Evolutionary conservation across 495 filamentous ascomycete species (phyloP).

Genomic region (Aspergillus ostianus): DNA sequence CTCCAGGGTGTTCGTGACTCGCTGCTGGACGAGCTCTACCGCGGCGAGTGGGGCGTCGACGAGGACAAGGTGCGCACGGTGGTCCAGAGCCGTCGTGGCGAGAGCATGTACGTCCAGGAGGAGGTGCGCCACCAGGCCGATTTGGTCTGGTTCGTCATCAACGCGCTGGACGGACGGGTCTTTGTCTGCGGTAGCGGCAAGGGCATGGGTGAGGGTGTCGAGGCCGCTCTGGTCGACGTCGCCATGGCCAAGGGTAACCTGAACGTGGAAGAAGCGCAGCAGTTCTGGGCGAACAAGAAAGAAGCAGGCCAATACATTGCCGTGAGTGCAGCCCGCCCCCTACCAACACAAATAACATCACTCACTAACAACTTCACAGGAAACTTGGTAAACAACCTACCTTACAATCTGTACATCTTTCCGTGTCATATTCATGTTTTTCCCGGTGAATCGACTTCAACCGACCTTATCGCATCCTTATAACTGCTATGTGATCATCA

Average conservation of each 20-base stretch:
- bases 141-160: constrained; percentile 95
- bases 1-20: constrained; percentile 95
- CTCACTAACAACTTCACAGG: constrained; percentile 23
- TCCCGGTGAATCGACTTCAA: neutral
- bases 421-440: neutral
- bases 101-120: constrained; percentile 82
- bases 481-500: neutral
- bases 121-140: constrained; percentile 86
- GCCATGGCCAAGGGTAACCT: constrained; percentile 79
- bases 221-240: constrained; percentile 75
- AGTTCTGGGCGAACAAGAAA: constrained; percentile 81
- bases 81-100: constrained; percentile 77
- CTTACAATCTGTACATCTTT: neutral
- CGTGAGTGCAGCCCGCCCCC: constrained; percentile 49
- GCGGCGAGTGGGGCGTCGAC: constrained; percentile 92
- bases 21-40: constrained; percentile 90
- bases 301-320: constrained; percentile 84
- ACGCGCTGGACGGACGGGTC: constrained; percentile 85
- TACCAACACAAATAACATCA: neutral
- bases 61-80: constrained; percentile 91
- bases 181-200: constrained; percentile 94
- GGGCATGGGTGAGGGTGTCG: constrained; percentile 97
- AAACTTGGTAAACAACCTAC: constrained; percentile 35
- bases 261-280: constrained; percentile 65
- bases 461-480: neutral